Evolutionary conservation across 441 rosid genomes (phyloP).

Genomic region (Gossypium schwendimanii): DNA sequence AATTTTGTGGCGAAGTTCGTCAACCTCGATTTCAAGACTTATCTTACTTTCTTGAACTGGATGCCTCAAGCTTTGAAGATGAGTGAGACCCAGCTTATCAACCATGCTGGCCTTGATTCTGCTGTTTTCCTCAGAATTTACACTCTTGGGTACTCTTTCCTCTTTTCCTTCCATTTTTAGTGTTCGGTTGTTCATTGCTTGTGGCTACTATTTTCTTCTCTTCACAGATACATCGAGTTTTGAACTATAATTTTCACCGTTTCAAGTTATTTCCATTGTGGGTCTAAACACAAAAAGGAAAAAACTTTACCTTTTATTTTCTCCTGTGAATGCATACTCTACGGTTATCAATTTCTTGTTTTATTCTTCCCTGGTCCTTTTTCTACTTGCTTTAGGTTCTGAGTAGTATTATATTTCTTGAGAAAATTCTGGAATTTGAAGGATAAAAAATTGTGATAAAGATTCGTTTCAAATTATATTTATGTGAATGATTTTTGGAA

Average conservation of each 20-base stretch:
- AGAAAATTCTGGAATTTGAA: slow-evolving; percentile 5
- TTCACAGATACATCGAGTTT: background rate
- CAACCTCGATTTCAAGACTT: slow-evolving; percentile 65
- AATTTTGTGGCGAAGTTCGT: slow-evolving; percentile 70
- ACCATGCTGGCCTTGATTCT: slow-evolving; percentile 93
- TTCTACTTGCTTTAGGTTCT: slow-evolving; percentile 2
- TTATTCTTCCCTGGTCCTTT: background rate
- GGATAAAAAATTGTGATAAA: background rate
- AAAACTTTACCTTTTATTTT: background rate
- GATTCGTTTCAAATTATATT: background rate
- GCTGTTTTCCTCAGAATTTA: slow-evolving; percentile 86
- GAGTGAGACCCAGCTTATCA: slow-evolving; percentile 67
- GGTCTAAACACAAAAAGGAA: background rate
- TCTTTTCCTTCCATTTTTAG: background rate
- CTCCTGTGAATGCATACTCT: background rate
- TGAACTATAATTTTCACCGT: background rate
- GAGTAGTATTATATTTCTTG: background rate
- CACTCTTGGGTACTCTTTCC: slow-evolving; percentile 63
- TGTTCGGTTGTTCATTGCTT: background rate
- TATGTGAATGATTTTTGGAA: background rate
- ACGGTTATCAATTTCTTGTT: slow-evolving; percentile 4
- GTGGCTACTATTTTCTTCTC: background rate
- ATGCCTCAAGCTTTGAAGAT: slow-evolving; percentile 96
- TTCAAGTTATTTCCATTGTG: background rate
- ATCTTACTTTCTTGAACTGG: slow-evolving; percentile 87